phyloP scores from a whole-genome alignment of 2,329 filamentous ascomycete species.

The Stagonosporopsis cucurbitacearum region DNA sequence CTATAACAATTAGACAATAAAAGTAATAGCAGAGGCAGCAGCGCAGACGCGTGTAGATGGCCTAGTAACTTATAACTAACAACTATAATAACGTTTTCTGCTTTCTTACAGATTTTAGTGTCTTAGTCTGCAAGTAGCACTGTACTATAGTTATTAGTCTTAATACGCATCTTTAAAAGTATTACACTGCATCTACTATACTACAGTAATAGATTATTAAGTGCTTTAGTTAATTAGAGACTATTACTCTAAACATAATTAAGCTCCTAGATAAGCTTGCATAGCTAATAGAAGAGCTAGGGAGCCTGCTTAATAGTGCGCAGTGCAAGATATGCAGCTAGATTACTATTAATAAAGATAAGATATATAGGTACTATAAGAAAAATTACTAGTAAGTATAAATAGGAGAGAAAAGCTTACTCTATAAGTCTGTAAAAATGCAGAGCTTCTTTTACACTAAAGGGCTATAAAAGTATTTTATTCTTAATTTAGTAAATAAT shows the following conservation, averaged over 20 bases:
- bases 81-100: not conserved
- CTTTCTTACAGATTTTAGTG: not conserved
- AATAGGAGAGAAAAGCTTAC: constrained; percentile 1
- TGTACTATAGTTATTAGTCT: not conserved
- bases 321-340: too few relatives aligned
- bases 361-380: constrained; percentile 1
- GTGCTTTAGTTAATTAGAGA: not conserved
- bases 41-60: too few relatives aligned
- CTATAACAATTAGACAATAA: too few relatives aligned
- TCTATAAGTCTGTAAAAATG: constrained; percentile 9
- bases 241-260: not conserved
- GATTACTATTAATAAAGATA: too few relatives aligned
- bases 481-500: constrained; percentile 6
- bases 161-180: not conserved
- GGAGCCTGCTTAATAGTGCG: too few relatives aligned
- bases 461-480: constrained; percentile 11
- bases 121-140: not conserved
- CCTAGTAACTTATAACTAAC: too few relatives aligned
- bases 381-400: not conserved
- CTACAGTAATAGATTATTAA: not conserved
- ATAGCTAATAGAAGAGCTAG: too few relatives aligned
- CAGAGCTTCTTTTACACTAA: constrained; percentile 10
- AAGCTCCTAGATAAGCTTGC: constrained; percentile 7
- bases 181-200: not conserved
- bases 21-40: too few relatives aligned